Evolutionary conservation across 257 asterid species (phyloP).

Genomic region (Lavandula angustifolia): DNA sequence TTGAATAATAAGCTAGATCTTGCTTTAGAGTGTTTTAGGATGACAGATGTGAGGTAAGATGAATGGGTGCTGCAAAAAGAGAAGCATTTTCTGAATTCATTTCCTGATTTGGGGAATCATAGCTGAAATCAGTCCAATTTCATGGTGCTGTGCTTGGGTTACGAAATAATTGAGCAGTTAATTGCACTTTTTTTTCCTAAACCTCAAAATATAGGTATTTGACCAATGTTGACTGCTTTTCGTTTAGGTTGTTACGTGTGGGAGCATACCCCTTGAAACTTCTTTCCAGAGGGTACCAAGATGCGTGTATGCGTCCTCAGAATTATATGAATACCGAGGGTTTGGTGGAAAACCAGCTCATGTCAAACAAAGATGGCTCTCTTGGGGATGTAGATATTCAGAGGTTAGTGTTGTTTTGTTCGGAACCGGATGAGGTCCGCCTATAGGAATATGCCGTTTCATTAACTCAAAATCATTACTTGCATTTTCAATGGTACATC

Average conservation of each 20-base stretch:
- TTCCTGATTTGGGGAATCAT: constrained; percentile 23
- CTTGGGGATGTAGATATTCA: constrained; percentile 87
- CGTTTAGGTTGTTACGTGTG: constrained; percentile 92
- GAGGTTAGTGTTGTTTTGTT: constrained; percentile 62
- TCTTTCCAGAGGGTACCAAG: constrained; percentile 82
- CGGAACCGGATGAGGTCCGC: constrained; percentile 5
- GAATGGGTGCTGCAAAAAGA: background rate
- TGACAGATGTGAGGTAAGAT: background rate
- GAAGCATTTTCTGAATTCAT: background rate
- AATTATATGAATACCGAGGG: constrained; percentile 77
- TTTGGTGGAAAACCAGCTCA: constrained; percentile 74
- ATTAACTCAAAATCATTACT: background rate
- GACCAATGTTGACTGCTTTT: background rate
- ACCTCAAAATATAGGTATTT: background rate
- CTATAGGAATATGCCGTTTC: constrained; percentile 8
- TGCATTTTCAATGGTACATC: background rate
- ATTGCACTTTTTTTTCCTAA: background rate
- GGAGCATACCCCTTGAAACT: constrained; percentile 93
- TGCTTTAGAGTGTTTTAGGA: constrained; percentile 10
- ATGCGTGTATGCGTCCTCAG: constrained; percentile 84
- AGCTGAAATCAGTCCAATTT: background rate
- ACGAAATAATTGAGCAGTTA: background rate
- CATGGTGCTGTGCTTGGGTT: background rate
- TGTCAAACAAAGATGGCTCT: constrained; percentile 65
- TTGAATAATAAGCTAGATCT: constrained; percentile 4